Percentiles rank a stretch among this genome's conserved stretches.
Conservation (phyloP, 352 stramenopile species). For the Pythium oligandrum region DNA sequence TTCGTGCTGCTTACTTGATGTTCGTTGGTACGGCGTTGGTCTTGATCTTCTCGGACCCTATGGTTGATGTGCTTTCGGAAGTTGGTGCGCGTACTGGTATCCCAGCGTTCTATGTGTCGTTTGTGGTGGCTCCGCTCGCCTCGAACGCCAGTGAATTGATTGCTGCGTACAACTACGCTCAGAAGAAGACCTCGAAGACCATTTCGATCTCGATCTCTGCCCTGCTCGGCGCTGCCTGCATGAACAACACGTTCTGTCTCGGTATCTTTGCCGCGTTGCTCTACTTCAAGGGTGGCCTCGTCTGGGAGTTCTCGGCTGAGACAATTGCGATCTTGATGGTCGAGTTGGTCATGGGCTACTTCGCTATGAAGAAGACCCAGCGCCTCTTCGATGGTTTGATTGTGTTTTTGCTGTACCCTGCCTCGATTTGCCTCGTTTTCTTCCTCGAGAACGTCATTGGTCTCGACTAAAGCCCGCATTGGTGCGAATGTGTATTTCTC, state of each 20-base stretch:
- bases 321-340: constrained; percentile 96
- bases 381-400: constrained; percentile 77
- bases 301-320: constrained; percentile 98
- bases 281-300: constrained; percentile 90
- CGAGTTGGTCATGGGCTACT: constrained; percentile 85
- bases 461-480: constrained; percentile 68
- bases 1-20: constrained; percentile 92
- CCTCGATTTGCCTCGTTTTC: constrained; percentile 91
- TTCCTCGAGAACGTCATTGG: constrained; percentile 90
- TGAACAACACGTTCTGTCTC: constrained; percentile 99
- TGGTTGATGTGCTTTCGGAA: constrained; percentile 97
- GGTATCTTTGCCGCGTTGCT: constrained; percentile 97
- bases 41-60: constrained; percentile 95
- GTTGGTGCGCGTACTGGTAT: constrained; percentile 89
- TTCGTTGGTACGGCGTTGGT: constrained; percentile 92
- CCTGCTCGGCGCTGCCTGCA: constrained; percentile 94
- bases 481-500: too few relatives aligned
- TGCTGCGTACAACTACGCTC: constrained; percentile 95
- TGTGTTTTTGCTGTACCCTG: constrained; percentile 90
- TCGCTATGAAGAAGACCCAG: constrained; percentile 86
- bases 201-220: constrained; percentile 95
- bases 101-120: constrained; percentile 97
- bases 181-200: constrained; percentile 97
- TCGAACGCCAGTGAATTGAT: constrained; percentile 99
- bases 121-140: constrained; percentile 95